Evolutionary conservation across 768 basidiomycete genomes (phyloP).

Genomic region (Panaeolus papilionaceus): DNA sequence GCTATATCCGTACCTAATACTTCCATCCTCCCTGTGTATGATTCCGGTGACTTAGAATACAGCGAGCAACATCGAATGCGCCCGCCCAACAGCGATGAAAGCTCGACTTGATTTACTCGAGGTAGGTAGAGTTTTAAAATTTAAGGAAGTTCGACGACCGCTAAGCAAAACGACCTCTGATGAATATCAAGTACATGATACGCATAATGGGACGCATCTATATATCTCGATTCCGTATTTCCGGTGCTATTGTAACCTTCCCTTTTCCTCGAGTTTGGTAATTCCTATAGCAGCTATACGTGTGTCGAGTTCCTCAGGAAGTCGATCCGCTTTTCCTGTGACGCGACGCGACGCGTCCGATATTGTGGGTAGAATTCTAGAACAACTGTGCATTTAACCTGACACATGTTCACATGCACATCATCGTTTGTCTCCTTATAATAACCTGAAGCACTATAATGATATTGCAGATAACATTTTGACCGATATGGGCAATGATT

Average conservation of each 20-base stretch:
- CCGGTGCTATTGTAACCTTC: not conserved
- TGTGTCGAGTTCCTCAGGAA: not conserved
- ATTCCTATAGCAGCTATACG: not conserved
- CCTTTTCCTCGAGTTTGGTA: not conserved
- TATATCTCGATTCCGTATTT: not conserved
- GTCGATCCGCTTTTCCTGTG: not conserved
- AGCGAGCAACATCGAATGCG: not conserved
- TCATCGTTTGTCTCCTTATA: not conserved
- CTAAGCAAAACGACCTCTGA: not conserved
- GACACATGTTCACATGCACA: not conserved
- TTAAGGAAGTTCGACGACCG: not conserved
- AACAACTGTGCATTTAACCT: conserved; percentile 10
- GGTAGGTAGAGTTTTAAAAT: conserved; percentile 8
- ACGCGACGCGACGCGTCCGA: conserved; percentile 5
- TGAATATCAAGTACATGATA: not conserved
- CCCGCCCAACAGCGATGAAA: not conserved
- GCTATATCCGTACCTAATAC: not conserved
- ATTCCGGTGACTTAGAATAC: not conserved
- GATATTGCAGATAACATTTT: not conserved
- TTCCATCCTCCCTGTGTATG: not conserved
- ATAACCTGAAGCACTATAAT: not conserved
- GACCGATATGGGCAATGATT: not conserved
- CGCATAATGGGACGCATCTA: not conserved
- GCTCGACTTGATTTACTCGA: not conserved
- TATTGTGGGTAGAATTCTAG: not conserved